Base-by-base conservation (phyloP, 768 basidiomycete genomes). In the Kwoniella newhampshirensis region DNA sequence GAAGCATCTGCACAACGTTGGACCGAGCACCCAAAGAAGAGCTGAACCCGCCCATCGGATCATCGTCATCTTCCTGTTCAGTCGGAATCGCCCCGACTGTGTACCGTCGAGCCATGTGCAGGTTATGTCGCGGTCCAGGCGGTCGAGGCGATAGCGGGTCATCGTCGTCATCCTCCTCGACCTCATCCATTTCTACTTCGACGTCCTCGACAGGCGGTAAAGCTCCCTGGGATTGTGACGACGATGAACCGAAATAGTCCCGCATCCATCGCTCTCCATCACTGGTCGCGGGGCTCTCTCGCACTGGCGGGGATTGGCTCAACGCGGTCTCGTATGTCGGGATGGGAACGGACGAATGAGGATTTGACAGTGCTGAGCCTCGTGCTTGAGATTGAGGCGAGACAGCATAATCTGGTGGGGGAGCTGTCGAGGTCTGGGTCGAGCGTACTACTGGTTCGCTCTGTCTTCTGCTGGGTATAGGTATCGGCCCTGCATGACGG, bases 91-190 rank as follows among this genome's bases (percentile, higher is more conserved):
- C 50, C 6, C 32, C 56, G 21, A 32, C 48, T 20, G 56, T 40
- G 4, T 40, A 32, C 17, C 32, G 21, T 18, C 49, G 8, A 7
- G 35, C 56, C 36, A 50, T 41, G 23, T 21, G 37, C 26, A 36
- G 56, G 13, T n/a, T 43, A 18, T 12, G 25, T 25, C 9, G 27
- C 52, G 9, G 51, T 35, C 13, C 48, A 57, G 27, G 59, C 54
- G 32, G 41, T n/a, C 67, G 58, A 26, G 67, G 67, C 1, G 60
- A 44, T 11, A 69, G 54, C 20, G 67, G 67, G 50, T 69, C 67
- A 60, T 69, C 67, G 13, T 63, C 67, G 40, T 68, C 63, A 15
- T 59, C 55, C 17, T 45, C 58, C n/a, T 57, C 60, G 12, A 49
- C 49, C 43, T 7, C 17, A 17, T 3, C 20, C 35, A 23, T 54